These are phyloP conservation scores for Puccinia horiana DNA, from an alignment of 1,284 basidiomycete species.

Conservation along the genomic window DNA sequence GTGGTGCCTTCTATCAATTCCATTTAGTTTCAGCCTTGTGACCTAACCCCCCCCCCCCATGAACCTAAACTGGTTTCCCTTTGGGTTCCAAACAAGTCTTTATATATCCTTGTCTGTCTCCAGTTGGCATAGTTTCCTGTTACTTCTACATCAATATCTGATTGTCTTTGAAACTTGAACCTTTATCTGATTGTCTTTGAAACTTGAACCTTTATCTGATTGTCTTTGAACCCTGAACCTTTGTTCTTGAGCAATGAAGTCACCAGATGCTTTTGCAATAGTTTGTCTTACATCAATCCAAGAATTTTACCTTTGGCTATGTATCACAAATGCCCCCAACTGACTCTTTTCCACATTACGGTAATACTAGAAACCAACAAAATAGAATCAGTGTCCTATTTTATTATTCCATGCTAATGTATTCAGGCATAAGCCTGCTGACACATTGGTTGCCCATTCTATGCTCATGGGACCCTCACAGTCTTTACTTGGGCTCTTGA, in stretches of 20 bases:
- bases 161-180: too few species aligned
- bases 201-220: too few species aligned
- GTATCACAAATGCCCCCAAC: constrained; percentile 68
- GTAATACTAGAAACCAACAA: too few species aligned
- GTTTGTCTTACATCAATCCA: constrained; percentile 68
- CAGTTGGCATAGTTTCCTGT: constrained; percentile 68
- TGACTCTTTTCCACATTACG: constrained; percentile 61
- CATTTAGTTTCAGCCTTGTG: constrained; percentile 63
- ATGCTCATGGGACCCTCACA: too few species aligned
- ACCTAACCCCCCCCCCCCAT: constrained; percentile 66
- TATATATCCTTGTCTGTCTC: constrained; percentile 65
- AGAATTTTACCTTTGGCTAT: constrained; percentile 70
- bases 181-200: too few species aligned
- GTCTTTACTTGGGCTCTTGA: too few species aligned
- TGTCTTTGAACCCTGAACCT: constrained; percentile 68
- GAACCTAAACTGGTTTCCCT: constrained; percentile 65
- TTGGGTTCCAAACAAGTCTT: constrained; percentile 66
- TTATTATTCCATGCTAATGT: too few species aligned
- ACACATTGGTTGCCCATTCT: too few species aligned
- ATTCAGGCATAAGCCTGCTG: too few species aligned
- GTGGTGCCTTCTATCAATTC: constrained; percentile 62
- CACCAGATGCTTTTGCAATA: constrained; percentile 69
- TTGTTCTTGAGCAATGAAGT: constrained; percentile 70
- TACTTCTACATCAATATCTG: constrained; percentile 67
- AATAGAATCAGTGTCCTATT: too few species aligned